Evolutionary conservation across 2,329 filamentous ascomycete genomes (phyloP).

Genomic region (Penicillium rolfsii): DNA sequence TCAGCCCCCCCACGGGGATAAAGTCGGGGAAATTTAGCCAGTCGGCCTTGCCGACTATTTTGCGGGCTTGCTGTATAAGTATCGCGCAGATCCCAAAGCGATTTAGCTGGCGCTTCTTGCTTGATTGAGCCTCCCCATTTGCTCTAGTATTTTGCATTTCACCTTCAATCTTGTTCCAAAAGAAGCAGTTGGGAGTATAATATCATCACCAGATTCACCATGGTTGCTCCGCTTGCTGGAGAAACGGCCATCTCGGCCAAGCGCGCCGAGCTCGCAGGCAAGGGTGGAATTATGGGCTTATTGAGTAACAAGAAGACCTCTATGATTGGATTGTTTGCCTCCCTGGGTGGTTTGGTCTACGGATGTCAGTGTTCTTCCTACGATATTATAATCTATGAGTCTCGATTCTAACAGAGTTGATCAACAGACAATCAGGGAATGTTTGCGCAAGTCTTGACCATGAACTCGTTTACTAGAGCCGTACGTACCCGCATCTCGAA

Average conservation of each 20-base stretch:
- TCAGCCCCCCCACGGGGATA: background rate
- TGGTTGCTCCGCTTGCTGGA: background rate
- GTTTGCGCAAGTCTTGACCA: conserved; percentile 11
- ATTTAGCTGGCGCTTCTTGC: background rate
- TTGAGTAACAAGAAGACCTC: conserved; percentile 8
- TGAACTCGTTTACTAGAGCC: conserved; percentile 7
- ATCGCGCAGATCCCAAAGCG: background rate
- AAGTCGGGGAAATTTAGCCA: background rate
- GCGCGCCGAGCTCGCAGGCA: conserved; percentile 8
- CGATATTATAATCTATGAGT: background rate
- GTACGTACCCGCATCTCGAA: background rate
- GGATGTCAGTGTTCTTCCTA: conserved; percentile 1
- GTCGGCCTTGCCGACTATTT: background rate
- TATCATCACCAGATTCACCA: background rate
- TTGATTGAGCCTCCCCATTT: too few species aligned
- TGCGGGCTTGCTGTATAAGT: background rate
- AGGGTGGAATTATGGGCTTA: conserved; percentile 7
- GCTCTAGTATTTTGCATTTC: too few species aligned
- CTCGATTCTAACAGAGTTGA: background rate
- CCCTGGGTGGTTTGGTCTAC: conserved; percentile 12
- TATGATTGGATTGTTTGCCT: conserved; percentile 9
- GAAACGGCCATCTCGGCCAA: conserved; percentile 1
- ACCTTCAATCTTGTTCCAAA: too few species aligned
- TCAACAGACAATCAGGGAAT: conserved; percentile 14
- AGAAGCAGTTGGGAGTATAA: background rate